Percentiles rank a stretch among this genome's conserved stretches.
Evolutionary conservation across 805 yeast species (phyloP).

Genomic region (Wickerhamomyces bovis): DNA sequence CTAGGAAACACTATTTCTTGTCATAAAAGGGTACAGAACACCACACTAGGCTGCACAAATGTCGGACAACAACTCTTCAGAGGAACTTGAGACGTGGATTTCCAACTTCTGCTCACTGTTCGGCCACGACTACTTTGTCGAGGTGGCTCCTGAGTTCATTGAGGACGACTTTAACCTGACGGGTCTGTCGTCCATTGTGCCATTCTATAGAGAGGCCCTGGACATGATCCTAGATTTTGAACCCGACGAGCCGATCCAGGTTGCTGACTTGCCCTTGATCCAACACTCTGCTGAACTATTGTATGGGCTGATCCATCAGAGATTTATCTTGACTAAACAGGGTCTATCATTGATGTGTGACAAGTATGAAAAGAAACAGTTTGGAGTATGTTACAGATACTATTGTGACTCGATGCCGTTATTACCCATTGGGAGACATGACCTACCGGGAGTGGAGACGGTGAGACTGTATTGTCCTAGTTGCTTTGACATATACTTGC

Average conservation of each 20-base stretch:
- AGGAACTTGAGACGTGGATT: constrained; percentile 50
- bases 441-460: constrained; percentile 86
- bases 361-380: constrained; percentile 81
- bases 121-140: constrained; percentile 82
- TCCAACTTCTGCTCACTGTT: constrained; percentile 46
- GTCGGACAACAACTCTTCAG: constrained; percentile 24
- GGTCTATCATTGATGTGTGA: constrained; percentile 92
- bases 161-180: constrained; percentile 96
- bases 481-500: constrained; percentile 86
- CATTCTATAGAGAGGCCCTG: constrained; percentile 85
- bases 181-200: constrained; percentile 78
- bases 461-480: constrained; percentile 92
- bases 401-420: constrained; percentile 86
- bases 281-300: constrained; percentile 89
- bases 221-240: constrained; percentile 86
- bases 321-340: constrained; percentile 82
- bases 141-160: constrained; percentile 85
- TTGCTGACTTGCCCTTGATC: constrained; percentile 66
- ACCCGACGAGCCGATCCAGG: constrained; percentile 44
- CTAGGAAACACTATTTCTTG: too few species aligned
- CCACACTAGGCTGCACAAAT: neutral
- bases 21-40: neutral
- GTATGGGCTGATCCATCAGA: constrained; percentile 91
- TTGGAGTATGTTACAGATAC: constrained; percentile 89
- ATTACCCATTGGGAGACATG: constrained; percentile 88